These are phyloP conservation scores for Hericium rajendrae DNA, from an alignment of 768 basidiomycete species.

Conservation along the genomic window DNA sequence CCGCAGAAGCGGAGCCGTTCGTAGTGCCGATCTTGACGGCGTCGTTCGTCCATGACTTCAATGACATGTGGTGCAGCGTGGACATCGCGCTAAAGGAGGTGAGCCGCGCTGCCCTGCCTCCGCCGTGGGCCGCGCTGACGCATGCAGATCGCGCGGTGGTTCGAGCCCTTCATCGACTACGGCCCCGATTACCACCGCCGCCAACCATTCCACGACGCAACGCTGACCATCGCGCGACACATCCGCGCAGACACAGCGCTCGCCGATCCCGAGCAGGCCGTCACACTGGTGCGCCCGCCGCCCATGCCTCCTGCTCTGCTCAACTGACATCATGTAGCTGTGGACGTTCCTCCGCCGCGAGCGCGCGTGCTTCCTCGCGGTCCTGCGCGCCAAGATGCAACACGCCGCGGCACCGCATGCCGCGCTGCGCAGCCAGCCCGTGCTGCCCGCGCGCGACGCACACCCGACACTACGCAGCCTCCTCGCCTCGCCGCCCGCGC, in stretches of 20 bases:
- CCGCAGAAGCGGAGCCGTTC: not conserved
- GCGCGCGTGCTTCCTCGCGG: not conserved
- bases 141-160: slow-evolving; percentile 4
- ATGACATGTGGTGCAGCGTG: not conserved
- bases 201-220: slow-evolving; percentile 4
- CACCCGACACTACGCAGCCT: not conserved
- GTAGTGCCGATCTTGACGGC: not conserved
- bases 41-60: not conserved
- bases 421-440: not conserved
- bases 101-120: no score
- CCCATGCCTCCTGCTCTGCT: not conserved
- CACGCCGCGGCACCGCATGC: not conserved
- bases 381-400: not conserved
- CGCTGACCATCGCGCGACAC: slow-evolving; percentile 1
- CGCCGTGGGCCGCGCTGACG: not conserved
- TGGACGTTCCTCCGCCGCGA: not conserved
- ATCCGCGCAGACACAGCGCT: not conserved
- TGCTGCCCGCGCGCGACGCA: not conserved
- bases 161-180: slow-evolving; percentile 8
- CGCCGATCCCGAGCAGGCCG: not conserved
- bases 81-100: not conserved
- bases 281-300: not conserved
- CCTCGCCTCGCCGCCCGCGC: not conserved
- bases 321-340: not conserved
- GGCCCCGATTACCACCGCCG: slow-evolving; percentile 2